Base-by-base conservation (phyloP, 2,329 filamentous ascomycete species). In the Hymenoscyphus scutula region DNA sequence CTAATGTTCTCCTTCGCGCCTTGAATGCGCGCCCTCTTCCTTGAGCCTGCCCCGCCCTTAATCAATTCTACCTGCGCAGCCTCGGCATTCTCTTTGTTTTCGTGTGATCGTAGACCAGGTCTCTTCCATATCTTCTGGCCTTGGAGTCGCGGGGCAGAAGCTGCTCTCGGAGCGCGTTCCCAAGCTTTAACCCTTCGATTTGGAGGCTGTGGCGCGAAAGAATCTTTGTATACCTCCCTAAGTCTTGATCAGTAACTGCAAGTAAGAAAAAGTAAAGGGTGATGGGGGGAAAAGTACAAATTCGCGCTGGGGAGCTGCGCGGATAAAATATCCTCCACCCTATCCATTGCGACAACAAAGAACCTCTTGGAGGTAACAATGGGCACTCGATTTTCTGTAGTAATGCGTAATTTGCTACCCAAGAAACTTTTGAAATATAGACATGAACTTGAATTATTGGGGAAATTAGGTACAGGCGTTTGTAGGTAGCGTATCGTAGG, bases 111-210 rank as follows among this genome's bases (percentile, higher is more conserved):
- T 2, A 56, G 58, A 2, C 66, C 62, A 11, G 61, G 57, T 64
- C 68, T 71, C 58, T 75, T 75, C 72, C 72, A 74, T 27, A 75
- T 71, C 64, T 73, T 74, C 30, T 72, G 68, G 45, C 73, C 73
- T 25, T 68, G 66, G 8, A 74, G 61, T 34, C 73, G 70, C 29
- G 73, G 71, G 56, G 69, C 71, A 62, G 69, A 69, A 11, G 73
- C 70, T 5, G 69, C 32, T 13, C 73, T 68, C 10, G 71, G 68
- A 34, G 70, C 69, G 56, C 72, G 70, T 60, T 74, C 72, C 72
- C 72, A 74, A 8, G 69, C 65, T 60, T 66, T 70, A 19, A 64
- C 8, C 51, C 58, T 59, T 30, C 63, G 68, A 3, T 30, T 41
- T 15, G 66, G 58, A 23, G 63, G 65, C 60, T 58, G 68, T 2